Evolutionary conservation across 805 yeast genomes (phyloP), one percentile per base, ranked within the genome.

Genomic region (Candida wancherniae): DNA sequence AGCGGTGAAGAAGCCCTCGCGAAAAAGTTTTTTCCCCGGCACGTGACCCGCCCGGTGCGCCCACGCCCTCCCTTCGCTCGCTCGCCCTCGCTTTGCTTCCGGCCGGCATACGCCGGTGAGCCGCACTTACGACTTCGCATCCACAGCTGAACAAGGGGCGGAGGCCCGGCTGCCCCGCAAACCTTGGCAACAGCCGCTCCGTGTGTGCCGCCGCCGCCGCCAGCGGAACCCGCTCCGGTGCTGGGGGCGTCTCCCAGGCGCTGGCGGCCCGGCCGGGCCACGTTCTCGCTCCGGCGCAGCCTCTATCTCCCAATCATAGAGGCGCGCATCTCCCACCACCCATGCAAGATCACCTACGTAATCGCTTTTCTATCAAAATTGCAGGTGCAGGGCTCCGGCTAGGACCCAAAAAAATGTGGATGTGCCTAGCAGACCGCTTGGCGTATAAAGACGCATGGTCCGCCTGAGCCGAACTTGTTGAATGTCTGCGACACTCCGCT

Each of bases 281-380:
- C n/a, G n/a, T n/a, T n/a, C 15, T 22, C 13, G 11, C 9, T 11
- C 26, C 33, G 28, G 39, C 37, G 33, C 31, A 19, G n/a, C n/a
- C n/a, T n/a, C n/a, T n/a, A n/a, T n/a, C n/a, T n/a, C n/a, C n/a
- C n/a, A n/a, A n/a, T n/a, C n/a, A n/a, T n/a, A n/a, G n/a, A n/a
- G n/a, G n/a, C n/a, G n/a, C n/a, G n/a, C n/a, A n/a, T n/a, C n/a
- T n/a, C n/a, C n/a, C n/a, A n/a, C n/a, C 24, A 26, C 15, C 11
- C 33, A 23, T 43, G 47, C 47, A 43, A 24, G 36, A 14, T 9
- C 38, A 38, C 17, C 45, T 37, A 43, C 47, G 47, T 43, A 40
- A 43, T 38, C 37, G 27, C 19, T 19, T 19, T 13, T 19, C 12
- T 4, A 16, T 5, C 28, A 17, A n/a, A n/a, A n/a, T 18, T 19